These are phyloP conservation scores for Ganoderma lucidum DNA, from an alignment of 1,284 basidiomycete genomes.

Conservation along the genomic window DNA sequence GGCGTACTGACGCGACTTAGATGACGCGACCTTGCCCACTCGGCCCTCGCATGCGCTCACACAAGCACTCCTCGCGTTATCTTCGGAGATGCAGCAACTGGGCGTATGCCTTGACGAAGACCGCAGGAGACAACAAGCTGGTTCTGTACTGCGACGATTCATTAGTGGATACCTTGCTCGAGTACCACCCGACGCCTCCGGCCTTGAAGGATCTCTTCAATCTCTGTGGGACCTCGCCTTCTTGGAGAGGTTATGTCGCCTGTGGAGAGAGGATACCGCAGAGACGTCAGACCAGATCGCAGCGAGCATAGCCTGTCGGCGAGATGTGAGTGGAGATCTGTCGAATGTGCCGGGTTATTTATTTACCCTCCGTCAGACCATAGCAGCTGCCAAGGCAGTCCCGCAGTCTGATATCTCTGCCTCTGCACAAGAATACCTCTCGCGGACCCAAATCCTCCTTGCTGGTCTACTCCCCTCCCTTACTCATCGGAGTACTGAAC, in stretches of 20 bases:
- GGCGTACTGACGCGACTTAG: conserved; percentile 14
- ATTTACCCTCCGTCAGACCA: conserved; percentile 16
- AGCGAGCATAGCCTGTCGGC: conserved; percentile 4
- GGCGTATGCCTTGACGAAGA: conserved; percentile 50
- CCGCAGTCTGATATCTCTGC: conserved; percentile 23
- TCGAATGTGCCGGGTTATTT: not conserved
- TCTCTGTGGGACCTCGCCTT: conserved; percentile 57
- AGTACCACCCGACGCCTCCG: conserved; percentile 14
- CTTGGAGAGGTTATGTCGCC: conserved; percentile 41
- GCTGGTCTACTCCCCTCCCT: conserved; percentile 44
- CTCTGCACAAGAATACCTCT: conserved; percentile 35
- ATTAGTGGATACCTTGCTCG: conserved; percentile 46
- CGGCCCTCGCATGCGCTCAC: conserved; percentile 63
- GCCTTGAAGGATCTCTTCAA: conserved; percentile 10
- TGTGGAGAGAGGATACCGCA: conserved; percentile 21
- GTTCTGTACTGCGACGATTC: conserved; percentile 52
- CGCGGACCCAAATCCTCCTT: conserved; percentile 45
- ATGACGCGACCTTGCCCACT: conserved; percentile 30
- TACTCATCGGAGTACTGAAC: conserved; percentile 24
- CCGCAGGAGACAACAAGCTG: conserved; percentile 45
- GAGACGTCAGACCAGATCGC: conserved; percentile 21
- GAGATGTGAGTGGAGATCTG: conserved; percentile 18
- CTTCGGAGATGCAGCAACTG: conserved; percentile 60
- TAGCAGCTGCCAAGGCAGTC: conserved; percentile 3
- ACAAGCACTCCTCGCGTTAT: conserved; percentile 62